phyloP scores from a whole-genome alignment of 306 rosid genomes.

The Urtica urens region DNA sequence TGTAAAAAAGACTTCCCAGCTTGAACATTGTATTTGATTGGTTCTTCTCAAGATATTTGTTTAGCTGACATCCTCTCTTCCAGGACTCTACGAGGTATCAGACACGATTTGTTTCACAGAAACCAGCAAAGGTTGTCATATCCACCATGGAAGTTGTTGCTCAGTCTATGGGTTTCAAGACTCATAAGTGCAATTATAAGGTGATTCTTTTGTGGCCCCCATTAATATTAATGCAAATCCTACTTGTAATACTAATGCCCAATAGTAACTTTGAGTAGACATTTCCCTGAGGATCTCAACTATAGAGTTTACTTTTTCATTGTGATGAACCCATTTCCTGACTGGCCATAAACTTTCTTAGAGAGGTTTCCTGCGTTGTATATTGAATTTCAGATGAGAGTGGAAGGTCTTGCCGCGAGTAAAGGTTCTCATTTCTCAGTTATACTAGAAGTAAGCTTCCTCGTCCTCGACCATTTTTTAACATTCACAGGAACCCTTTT shows the following conservation, averaged over 20 bases:
- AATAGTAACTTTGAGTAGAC: no score
- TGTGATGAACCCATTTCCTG: not conserved
- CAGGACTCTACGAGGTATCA: conserved; percentile 58
- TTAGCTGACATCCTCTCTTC: conserved; percentile 6
- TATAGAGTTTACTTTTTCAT: no score
- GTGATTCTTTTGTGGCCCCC: conserved; percentile 28
- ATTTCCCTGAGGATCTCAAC: no score
- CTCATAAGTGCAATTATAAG: conserved; percentile 84
- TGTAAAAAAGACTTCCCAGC: not conserved
- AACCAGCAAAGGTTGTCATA: conserved; percentile 78
- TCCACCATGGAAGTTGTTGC: conserved; percentile 94
- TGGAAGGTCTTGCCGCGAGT: conserved; percentile 60
- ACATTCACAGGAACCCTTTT: conserved; percentile 2
- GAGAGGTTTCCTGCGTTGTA: conserved; percentile 5
- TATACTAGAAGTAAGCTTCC: conserved; percentile 62
- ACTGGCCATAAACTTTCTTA: not conserved
- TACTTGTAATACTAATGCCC: no score
- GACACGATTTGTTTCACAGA: conserved; percentile 75
- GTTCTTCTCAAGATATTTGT: no score
- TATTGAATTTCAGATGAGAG: conserved; percentile 66
- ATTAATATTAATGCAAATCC: no score
- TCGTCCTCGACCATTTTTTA: not conserved
- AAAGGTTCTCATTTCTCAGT: conserved; percentile 62
- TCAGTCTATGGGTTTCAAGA: conserved; percentile 87
- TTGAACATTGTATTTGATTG: not conserved